Base-by-base conservation (phyloP, 1,284 basidiomycete species). In the Agaricales sp. region DNA sequence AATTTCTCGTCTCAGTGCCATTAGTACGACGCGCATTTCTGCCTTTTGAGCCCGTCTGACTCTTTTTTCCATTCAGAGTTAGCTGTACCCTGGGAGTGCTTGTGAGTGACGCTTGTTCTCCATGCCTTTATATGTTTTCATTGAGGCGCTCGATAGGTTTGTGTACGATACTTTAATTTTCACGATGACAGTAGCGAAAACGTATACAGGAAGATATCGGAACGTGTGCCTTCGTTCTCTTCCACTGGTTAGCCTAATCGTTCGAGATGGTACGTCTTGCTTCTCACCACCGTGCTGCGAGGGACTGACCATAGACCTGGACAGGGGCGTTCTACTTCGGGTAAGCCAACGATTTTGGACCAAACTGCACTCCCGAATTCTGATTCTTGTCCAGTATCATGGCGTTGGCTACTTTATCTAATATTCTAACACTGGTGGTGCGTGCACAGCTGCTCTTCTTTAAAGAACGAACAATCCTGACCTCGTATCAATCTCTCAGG, bases 111-210 rank as follows among this genome's bases (percentile, higher is more conserved):
- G 6, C 39, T n/a, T 20, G 6, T 6, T 11, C 18, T 20, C 18
- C 39, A 16, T 16, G 4, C 6, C 16, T 6, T n/a, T 8, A 41
- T 8, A 6, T 18, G 8, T 8, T 16, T 16, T 13, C 6, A 45
- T 23, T 45, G 22, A n/a, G n/a, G n/a, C n/a, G 6, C n/a, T n/a
- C n/a, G n/a, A n/a, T n/a, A 45, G 20, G 21, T 45, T 45, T 21
- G 44, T 21, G 6, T 45, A 23, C 44, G 44, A 45, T 26, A 26
- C 13, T 21, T 6, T 45, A 4, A 45, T 45, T 22, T 45, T 45
- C 20, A 45, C 23, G 13, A 22, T 45, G 44, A 45, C 44, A 13
- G 4, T 45, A 4, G 23, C 44, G 11, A 45, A 24, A 21, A 45
- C 21, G 21, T 45, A 45, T 18, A 4, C 12, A 21, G 18, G 4